Conservation (phyloP, 2,329 filamentous ascomycete species). For the Fusarium sp. region DNA sequence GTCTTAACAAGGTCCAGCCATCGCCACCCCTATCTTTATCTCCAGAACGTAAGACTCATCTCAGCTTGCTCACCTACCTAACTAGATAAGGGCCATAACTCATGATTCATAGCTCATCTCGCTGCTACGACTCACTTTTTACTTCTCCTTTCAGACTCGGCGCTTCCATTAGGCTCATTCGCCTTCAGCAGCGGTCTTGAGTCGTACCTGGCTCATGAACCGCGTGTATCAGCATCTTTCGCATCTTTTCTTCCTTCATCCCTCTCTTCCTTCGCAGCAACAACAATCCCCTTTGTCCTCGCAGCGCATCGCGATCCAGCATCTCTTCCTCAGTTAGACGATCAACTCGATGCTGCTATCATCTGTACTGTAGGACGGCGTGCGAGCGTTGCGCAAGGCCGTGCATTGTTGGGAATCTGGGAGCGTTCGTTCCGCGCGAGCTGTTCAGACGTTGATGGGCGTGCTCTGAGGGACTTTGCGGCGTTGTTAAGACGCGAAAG, state of each 20-base stretch:
- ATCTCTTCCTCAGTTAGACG: conserved; percentile 72
- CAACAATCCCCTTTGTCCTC: conserved; percentile 80
- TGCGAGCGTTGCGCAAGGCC: conserved; percentile 80
- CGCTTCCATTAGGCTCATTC: conserved; percentile 86
- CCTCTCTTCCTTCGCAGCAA: conserved; percentile 77
- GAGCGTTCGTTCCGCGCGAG: conserved; percentile 73
- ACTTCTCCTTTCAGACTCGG: conserved; percentile 83
- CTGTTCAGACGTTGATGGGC: conserved; percentile 48
- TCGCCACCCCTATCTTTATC: conserved; percentile 32
- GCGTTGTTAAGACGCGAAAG: conserved; percentile 51
- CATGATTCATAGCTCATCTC: conserved; percentile 30
- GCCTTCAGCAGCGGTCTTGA: conserved; percentile 87
- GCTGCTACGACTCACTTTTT: conserved; percentile 70
- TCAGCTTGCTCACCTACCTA: no score
- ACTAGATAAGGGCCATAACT: conserved; percentile 15
- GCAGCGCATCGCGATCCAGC: conserved; percentile 71
- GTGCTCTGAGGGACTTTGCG: conserved; percentile 55
- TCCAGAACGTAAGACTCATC: conserved; percentile 34
- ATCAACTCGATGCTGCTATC: conserved; percentile 80
- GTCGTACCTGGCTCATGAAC: conserved; percentile 80
- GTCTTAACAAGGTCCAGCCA: conserved; percentile 54
- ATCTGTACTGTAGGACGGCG: conserved; percentile 84
- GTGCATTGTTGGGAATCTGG: conserved; percentile 81
- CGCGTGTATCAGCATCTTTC: conserved; percentile 62
- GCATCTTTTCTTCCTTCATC: conserved; percentile 77